phyloP scores from a whole-genome alignment of 352 stramenopile species.

The Globisporangium middletonii region DNA sequence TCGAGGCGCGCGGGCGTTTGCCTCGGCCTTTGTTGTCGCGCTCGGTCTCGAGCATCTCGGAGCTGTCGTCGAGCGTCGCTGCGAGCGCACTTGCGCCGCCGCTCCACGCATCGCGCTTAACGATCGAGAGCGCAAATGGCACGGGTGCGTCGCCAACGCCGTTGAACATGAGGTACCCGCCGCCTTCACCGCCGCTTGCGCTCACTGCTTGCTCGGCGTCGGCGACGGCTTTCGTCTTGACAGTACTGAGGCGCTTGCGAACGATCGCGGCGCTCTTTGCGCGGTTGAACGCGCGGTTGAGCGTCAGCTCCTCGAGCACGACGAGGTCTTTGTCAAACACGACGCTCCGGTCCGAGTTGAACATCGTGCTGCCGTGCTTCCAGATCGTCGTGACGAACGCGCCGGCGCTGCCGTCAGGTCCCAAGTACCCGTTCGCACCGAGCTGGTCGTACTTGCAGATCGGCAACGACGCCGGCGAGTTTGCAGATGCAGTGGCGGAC shows the following conservation, averaged over 20 bases:
- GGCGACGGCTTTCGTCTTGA: constrained; percentile 18
- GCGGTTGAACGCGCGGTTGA: constrained; percentile 75
- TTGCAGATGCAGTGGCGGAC: not conserved
- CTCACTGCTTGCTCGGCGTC: constrained; percentile 26
- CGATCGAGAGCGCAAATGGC: constrained; percentile 66
- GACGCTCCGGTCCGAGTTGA: constrained; percentile 74
- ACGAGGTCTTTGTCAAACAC: constrained; percentile 77
- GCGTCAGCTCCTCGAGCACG: constrained; percentile 74
- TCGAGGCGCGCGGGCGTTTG: too few species aligned
- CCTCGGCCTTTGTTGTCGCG: not conserved
- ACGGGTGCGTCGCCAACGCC: constrained; percentile 78
- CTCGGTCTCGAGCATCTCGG: not conserved
- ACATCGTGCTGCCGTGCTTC: constrained; percentile 76
- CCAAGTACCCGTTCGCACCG: constrained; percentile 70
- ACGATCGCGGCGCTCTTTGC: constrained; percentile 42
- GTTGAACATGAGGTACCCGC: constrained; percentile 86
- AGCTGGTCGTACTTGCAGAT: constrained; percentile 82
- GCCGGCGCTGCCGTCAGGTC: constrained; percentile 66
- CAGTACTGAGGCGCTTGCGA: constrained; percentile 11
- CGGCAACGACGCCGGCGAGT: constrained; percentile 6
- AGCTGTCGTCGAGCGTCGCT: not conserved
- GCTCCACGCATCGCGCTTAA: constrained; percentile 22
- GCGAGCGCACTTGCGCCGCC: constrained; percentile 6
- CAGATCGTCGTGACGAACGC: constrained; percentile 80
- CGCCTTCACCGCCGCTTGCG: constrained; percentile 38